Evolutionary conservation across 257 asterid species (phyloP).

Genomic region (Capsicum rhomboideum): DNA sequence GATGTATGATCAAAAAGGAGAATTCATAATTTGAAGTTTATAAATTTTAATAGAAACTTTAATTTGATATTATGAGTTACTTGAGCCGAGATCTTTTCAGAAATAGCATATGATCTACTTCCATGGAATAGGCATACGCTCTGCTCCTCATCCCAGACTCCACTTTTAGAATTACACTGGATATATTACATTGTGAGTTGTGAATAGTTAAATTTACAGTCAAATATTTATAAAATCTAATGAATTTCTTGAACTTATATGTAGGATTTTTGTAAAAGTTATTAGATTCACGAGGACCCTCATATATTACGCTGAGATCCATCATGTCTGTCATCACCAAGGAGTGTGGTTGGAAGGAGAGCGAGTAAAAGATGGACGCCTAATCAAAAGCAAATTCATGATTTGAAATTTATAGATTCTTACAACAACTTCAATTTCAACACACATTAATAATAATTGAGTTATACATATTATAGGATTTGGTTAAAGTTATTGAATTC

Average conservation of each 20-base stretch:
- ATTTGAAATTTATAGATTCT: neutral
- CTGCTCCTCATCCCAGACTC: no score
- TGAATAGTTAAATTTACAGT: neutral
- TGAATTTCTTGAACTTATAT: neutral
- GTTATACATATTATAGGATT: neutral
- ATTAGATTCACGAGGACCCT: neutral
- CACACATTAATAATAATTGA: neutral
- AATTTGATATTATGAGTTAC: neutral
- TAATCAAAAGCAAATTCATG: neutral
- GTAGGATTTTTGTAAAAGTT: neutral
- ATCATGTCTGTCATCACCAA: neutral
- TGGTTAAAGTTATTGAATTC: neutral
- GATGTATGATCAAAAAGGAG: neutral
- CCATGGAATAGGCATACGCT: no score
- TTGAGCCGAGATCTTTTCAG: no score
- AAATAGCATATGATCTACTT: no score
- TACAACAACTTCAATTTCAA: neutral
- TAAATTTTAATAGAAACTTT: neutral
- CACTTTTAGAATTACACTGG: no score
- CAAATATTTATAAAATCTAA: neutral
- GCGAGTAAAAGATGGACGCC: neutral
- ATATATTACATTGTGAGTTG: no score
- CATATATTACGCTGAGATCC: neutral
- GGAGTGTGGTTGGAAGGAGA: neutral
- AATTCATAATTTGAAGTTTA: neutral